These are phyloP conservation scores for Ceriops decandra DNA, from an alignment of 345 rosid genomes.

Conservation along the genomic window DNA sequence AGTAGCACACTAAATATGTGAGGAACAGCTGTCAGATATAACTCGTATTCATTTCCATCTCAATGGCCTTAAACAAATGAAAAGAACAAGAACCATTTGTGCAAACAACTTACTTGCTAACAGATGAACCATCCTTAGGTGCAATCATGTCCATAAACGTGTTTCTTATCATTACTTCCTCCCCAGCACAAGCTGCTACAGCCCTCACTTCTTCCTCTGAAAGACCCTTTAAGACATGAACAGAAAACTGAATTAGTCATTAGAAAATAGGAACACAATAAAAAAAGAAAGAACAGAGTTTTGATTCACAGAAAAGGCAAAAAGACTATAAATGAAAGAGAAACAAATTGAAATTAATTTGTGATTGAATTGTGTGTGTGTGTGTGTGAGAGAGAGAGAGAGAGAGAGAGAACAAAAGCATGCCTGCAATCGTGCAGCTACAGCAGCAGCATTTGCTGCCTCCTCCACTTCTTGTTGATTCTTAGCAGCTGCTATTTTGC, in stretches of 20 bases:
- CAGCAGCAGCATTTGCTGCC: slow-evolving; percentile 92
- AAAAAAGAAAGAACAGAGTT: not conserved
- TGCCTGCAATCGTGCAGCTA: slow-evolving; percentile 91
- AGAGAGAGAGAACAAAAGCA: slow-evolving; percentile 13
- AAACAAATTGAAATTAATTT: not conserved
- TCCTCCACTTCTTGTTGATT: slow-evolving; percentile 98
- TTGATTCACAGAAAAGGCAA: not conserved
- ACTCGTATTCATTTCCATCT: not conserved
- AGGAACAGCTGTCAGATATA: slow-evolving; percentile 2
- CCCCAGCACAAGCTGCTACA: slow-evolving; percentile 94
- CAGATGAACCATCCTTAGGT: slow-evolving; percentile 84
- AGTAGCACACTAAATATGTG: slow-evolving; percentile 11
- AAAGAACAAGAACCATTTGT: not conserved
- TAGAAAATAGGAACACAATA: slow-evolving; percentile 9
- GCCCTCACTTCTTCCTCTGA: slow-evolving; percentile 96
- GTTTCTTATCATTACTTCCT: slow-evolving; percentile 96
- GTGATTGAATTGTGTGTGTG: not conserved
- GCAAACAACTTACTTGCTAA: slow-evolving; percentile 70
- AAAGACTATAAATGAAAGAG: not conserved
- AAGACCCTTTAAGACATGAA: slow-evolving; percentile 63
- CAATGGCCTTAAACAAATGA: not conserved
- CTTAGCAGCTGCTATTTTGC: slow-evolving; percentile 91
- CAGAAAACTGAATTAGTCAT: slow-evolving; percentile 21
- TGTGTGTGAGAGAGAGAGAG: not conserved
- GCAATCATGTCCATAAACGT: slow-evolving; percentile 96